Conservation (phyloP, 2,329 filamentous ascomycete genomes). For the Nemania sp. region DNA sequence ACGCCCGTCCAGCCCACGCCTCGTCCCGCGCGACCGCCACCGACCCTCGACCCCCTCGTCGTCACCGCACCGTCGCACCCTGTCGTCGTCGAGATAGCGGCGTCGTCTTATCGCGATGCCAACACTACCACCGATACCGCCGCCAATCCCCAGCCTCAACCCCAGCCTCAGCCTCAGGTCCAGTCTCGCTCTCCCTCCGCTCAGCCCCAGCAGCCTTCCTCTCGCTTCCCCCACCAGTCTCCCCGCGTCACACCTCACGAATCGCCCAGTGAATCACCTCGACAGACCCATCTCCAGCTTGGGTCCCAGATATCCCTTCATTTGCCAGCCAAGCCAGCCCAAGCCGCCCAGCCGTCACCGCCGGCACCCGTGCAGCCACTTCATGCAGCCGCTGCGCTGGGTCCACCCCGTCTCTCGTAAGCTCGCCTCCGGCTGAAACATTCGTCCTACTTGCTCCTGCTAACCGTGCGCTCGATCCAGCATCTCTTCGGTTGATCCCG, state of each 20-base stretch:
- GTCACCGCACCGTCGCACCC: constrained; percentile 20
- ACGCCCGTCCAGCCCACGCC: constrained; percentile 39
- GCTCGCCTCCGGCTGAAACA: constrained; percentile 12
- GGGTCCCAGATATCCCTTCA: constrained; percentile 1
- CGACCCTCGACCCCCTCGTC: constrained; percentile 10
- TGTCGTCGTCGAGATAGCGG: constrained; percentile 1
- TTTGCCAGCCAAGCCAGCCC: neutral
- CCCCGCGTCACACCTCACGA: neutral
- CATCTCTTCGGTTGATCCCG: constrained; percentile 36
- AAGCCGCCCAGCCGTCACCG: neutral
- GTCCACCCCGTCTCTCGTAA: constrained; percentile 34
- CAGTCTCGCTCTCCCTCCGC: neutral
- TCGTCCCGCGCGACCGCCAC: constrained; percentile 31
- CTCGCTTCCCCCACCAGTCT: constrained; percentile 4
- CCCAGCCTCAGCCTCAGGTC: constrained; percentile 8
- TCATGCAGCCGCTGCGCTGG: constrained; percentile 9
- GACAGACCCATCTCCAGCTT: constrained; percentile 1
- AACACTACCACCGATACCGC: neutral
- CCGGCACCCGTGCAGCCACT: constrained; percentile 2
- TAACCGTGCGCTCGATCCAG: constrained; percentile 21
- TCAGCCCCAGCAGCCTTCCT: constrained; percentile 5
- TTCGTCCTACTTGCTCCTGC: neutral
- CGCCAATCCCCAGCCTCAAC: constrained; percentile 8
- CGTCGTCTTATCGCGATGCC: neutral
- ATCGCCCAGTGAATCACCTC: neutral